Evolutionary conservation across 2,329 filamentous ascomycete genomes (phyloP).

Genomic region (Gaeumannomyces tritici): DNA sequence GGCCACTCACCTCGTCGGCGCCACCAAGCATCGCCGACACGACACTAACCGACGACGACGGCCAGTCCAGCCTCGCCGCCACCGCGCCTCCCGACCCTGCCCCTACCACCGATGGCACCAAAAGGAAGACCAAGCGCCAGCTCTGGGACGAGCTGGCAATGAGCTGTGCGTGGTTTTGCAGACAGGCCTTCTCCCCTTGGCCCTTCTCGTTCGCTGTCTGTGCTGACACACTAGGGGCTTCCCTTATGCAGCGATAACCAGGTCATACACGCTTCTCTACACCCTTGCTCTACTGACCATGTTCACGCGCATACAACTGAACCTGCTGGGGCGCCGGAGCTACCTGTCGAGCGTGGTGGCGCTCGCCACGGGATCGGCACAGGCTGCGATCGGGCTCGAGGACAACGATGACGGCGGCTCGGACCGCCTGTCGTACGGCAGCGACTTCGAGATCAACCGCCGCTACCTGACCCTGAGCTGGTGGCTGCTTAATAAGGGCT

Average conservation of each 20-base stretch:
- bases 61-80: constrained; percentile 37
- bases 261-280: constrained; percentile 86
- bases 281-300: constrained; percentile 82
- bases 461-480: constrained; percentile 95
- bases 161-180: constrained; percentile 53
- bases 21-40: constrained; percentile 55
- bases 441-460: constrained; percentile 92
- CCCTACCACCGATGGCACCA: constrained; percentile 12
- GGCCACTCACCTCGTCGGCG: constrained; percentile 31
- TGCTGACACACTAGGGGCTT: too few species aligned
- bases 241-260: constrained; percentile 60
- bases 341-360: constrained; percentile 95
- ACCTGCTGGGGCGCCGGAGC: constrained; percentile 87
- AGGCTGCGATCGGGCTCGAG: constrained; percentile 77
- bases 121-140: constrained; percentile 72
- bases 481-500: constrained; percentile 92
- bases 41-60: constrained; percentile 75
- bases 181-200: not conserved
- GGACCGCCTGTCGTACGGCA: constrained; percentile 67
- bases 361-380: constrained; percentile 65
- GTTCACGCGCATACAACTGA: constrained; percentile 90
- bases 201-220: not conserved
- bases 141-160: constrained; percentile 98
- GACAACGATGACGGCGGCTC: constrained; percentile 85
- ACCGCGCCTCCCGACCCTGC: constrained; percentile 9